phyloP scores from a whole-genome alignment of 495 filamentous ascomycete genomes.

The Astrothelium macrocarpum region DNA sequence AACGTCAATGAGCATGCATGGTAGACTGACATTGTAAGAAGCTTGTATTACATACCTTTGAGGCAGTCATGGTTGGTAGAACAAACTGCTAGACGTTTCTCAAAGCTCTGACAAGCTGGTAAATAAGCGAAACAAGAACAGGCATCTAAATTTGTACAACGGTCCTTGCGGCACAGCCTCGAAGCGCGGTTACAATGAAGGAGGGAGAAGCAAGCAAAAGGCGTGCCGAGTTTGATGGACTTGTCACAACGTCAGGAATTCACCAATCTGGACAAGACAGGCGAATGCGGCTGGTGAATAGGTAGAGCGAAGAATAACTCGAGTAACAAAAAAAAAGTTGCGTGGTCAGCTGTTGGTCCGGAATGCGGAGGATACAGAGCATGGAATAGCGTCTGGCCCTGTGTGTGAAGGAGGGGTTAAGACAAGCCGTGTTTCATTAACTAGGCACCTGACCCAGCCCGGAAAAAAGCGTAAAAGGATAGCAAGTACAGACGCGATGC shows the following conservation, averaged over 20 bases:
- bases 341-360: slow-evolving; percentile 6
- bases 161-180: slow-evolving; percentile 10
- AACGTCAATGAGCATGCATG: background rate
- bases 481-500: background rate
- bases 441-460: background rate
- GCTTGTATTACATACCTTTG: slow-evolving; percentile 11
- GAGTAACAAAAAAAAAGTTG: slow-evolving; percentile 6
- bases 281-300: background rate
- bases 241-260: background rate
- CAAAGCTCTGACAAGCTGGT: slow-evolving; percentile 4
- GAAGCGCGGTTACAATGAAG: background rate
- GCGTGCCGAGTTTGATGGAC: background rate
- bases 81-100: background rate
- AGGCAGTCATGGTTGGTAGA: slow-evolving; percentile 12
- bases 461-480: background rate
- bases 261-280: background rate
- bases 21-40: background rate
- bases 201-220: background rate
- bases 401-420: slow-evolving; percentile 4
- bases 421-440: slow-evolving; percentile 7
- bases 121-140: background rate
- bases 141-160: background rate
- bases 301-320: background rate
- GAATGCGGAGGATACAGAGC: slow-evolving; percentile 6
- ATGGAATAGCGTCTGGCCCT: slow-evolving; percentile 7